These are phyloP conservation scores for Erucastrum elatum DNA, from an alignment of 345 rosid genomes.

Conservation along the genomic window DNA sequence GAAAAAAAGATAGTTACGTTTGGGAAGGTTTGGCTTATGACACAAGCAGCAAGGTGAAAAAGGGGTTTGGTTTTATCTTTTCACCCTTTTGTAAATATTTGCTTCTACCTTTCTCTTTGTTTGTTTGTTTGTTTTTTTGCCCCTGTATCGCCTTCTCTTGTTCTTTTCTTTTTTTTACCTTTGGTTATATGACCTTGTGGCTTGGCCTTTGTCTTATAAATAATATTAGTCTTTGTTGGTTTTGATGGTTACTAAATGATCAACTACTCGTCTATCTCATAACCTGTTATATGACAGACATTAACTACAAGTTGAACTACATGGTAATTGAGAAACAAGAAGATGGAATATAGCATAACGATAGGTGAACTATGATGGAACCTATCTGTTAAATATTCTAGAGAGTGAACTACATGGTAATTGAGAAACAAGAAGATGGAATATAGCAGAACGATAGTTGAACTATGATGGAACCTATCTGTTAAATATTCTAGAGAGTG, in stretches of 20 bases:
- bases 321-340: not conserved
- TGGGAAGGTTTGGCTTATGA: constrained; percentile 40
- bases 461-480: not conserved
- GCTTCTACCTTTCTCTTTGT: not conserved
- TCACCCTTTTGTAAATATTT: constrained; percentile 26
- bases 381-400: not conserved
- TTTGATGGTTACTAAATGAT: not conserved
- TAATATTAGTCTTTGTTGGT: constrained; percentile 25
- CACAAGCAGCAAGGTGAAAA: constrained; percentile 34
- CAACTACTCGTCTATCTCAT: not conserved
- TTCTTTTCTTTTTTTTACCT: not conserved
- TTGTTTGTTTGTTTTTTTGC: not conserved
- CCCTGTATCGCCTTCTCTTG: constrained; percentile 25
- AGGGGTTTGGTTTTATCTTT: constrained; percentile 24
- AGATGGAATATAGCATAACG: not conserved
- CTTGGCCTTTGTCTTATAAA: constrained; percentile 44
- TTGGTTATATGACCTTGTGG: constrained; percentile 31
- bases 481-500: not conserved
- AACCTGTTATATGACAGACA: not conserved
- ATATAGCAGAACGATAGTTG: not conserved
- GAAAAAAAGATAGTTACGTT: constrained; percentile 22
- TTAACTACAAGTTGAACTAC: not conserved
- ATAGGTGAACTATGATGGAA: not conserved
- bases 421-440: not conserved
- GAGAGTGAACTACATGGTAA: not conserved